Conservation (phyloP, 495 filamentous ascomycete species). For the Aspergillus baeticus region DNA sequence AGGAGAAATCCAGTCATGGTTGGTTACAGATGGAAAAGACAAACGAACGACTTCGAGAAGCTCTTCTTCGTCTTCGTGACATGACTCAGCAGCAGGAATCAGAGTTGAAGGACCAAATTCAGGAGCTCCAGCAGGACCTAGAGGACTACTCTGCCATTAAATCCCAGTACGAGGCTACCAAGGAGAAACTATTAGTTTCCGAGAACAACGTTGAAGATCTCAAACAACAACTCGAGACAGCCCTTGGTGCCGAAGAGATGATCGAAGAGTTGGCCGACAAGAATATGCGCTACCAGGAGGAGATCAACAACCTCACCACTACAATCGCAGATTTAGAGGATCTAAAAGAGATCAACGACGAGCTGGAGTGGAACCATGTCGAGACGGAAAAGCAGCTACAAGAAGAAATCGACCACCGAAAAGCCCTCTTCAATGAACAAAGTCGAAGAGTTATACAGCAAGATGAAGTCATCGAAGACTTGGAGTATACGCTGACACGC, state of each 20-base stretch:
- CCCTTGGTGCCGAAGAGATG: conserved; percentile 84
- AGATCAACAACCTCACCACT: conserved; percentile 76
- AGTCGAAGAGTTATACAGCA: conserved; percentile 58
- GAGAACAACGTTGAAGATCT: conserved; percentile 84
- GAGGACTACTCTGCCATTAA: conserved; percentile 70
- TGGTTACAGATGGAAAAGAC: conserved; percentile 89
- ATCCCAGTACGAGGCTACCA: conserved; percentile 65
- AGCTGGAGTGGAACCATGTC: conserved; percentile 88
- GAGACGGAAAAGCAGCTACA: conserved; percentile 93
- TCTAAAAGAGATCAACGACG: conserved; percentile 88
- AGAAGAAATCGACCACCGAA: conserved; percentile 84
- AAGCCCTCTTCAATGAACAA: conserved; percentile 75
- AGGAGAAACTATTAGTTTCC: conserved; percentile 67
- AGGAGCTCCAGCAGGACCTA: conserved; percentile 74
- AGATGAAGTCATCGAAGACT: conserved; percentile 75
- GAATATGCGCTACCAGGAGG: conserved; percentile 76
- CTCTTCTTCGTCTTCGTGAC: conserved; percentile 79
- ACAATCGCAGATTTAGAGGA: conserved; percentile 82
- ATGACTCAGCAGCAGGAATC: conserved; percentile 81
- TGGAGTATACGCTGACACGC: conserved; percentile 83
- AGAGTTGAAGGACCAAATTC: conserved; percentile 75
- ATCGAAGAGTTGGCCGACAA: conserved; percentile 88
- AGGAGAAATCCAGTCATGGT: conserved; percentile 80
- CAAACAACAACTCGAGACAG: conserved; percentile 85
- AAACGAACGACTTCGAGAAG: conserved; percentile 86